Percentiles rank a stretch among this genome's conserved stretches.
phyloP scores from a whole-genome alignment of 306 rosid species.

The Acacia crassicarpa region DNA sequence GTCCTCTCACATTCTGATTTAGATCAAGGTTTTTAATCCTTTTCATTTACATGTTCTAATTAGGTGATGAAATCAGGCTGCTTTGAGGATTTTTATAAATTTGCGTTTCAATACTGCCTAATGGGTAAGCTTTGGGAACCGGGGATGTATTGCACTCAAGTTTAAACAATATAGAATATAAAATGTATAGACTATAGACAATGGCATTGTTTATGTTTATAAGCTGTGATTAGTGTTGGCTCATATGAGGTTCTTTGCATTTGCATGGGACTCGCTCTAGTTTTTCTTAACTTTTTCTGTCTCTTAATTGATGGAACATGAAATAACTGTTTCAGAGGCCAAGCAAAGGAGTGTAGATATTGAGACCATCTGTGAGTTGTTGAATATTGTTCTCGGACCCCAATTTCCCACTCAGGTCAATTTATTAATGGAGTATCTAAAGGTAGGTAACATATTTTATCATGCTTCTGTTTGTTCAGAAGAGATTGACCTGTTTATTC shows the following conservation, averaged over 20 bases:
- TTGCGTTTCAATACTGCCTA: conserved; percentile 58
- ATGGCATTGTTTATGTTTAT: not conserved
- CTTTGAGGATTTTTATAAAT: conserved; percentile 64
- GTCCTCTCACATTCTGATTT: conserved; percentile 19
- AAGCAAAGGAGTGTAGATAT: conserved; percentile 65
- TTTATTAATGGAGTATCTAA: conserved; percentile 49
- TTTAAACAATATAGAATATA: conserved; percentile 16
- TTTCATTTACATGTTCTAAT: conserved; percentile 28
- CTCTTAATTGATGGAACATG: conserved; percentile 17
- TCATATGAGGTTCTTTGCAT: not conserved
- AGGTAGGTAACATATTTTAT: conserved; percentile 46
- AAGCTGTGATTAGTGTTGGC: not conserved
- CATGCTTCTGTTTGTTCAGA: not conserved
- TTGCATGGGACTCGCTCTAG: not conserved
- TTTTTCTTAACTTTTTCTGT: conserved; percentile 20
- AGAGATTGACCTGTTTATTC: not conserved
- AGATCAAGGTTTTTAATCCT: conserved; percentile 20
- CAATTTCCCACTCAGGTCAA: conserved; percentile 52
- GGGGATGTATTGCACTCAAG: conserved; percentile 3
- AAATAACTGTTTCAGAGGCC: conserved; percentile 55
- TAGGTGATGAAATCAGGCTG: conserved; percentile 46
- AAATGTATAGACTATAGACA: not conserved
- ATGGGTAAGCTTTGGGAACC: conserved; percentile 46
- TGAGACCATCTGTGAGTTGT: conserved; percentile 58
- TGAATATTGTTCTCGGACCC: conserved; percentile 52